phyloP scores from a whole-genome alignment of 148 eudicot species.

The Amaranthus palmeri region DNA sequence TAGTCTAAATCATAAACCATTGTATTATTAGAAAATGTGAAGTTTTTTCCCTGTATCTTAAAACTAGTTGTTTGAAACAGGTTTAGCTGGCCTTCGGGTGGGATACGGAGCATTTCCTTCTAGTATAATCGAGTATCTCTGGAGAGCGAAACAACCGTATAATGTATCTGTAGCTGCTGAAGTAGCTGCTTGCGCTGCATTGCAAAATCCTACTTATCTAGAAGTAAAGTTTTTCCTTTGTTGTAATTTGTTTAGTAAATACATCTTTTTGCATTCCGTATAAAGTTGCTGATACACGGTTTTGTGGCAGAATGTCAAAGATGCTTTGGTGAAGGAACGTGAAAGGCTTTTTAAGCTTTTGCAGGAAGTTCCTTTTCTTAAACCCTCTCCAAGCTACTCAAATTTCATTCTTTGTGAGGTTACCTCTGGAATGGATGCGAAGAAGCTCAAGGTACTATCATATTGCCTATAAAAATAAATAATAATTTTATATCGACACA shows the following conservation, averaged over 20 bases:
- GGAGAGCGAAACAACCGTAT: conserved; percentile 98
- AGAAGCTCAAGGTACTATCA: conserved; percentile 76
- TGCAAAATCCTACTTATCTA: conserved; percentile 67
- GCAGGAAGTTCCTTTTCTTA: conserved; percentile 73
- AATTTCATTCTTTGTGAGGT: conserved; percentile 94
- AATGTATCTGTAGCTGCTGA: conserved; percentile 99
- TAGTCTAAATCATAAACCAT: too few species aligned
- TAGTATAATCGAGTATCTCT: conserved; percentile 78
- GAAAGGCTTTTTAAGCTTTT: conserved; percentile 77
- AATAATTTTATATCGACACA: neutral
- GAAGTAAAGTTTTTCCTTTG: conserved; percentile 41
- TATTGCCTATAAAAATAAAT: neutral
- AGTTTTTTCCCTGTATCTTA: too few species aligned
- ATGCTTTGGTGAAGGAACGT: conserved; percentile 75
- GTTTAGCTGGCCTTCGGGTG: conserved; percentile 84
- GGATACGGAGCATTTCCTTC: conserved; percentile 97
- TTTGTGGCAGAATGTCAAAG: conserved; percentile 63
- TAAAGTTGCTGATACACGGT: conserved; percentile 9
- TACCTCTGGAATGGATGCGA: conserved; percentile 77
- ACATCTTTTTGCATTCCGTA: neutral
- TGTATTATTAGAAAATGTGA: too few species aligned
- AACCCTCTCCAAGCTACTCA: conserved; percentile 83
- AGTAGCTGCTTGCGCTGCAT: conserved; percentile 93
- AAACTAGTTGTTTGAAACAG: conserved; percentile 31
- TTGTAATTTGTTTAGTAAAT: neutral